phyloP scores from a whole-genome alignment of 331 rosid genomes.

The Acacia pycnantha region DNA sequence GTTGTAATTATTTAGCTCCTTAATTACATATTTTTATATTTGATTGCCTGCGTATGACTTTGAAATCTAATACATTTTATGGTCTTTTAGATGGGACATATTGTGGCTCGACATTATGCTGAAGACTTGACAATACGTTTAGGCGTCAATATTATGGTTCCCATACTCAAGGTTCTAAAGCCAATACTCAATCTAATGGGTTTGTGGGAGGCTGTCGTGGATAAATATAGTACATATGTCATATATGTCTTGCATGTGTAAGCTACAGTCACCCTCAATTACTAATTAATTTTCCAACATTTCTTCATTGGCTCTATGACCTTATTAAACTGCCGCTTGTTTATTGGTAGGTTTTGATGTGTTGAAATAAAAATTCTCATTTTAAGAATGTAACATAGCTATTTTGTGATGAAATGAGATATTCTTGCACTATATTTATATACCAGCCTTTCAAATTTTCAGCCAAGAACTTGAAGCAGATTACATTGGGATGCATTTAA shows the following conservation, averaged over 20 bases:
- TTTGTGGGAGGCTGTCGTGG: neutral
- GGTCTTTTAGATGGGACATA: constrained; percentile 67
- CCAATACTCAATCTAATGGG: constrained; percentile 60
- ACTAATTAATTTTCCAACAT: neutral
- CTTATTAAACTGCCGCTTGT: neutral
- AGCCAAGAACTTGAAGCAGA: constrained; percentile 85
- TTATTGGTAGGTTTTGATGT: neutral
- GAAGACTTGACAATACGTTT: constrained; percentile 64
- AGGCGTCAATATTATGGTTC: constrained; percentile 39
- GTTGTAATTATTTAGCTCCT: neutral
- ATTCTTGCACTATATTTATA: neutral
- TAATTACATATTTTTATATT: neutral
- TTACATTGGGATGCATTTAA: constrained; percentile 64
- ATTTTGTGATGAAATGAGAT: neutral
- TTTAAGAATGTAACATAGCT: neutral
- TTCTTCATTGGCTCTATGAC: neutral
- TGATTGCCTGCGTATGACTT: neutral
- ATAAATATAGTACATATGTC: constrained; percentile 41
- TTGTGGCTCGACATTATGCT: constrained; percentile 77
- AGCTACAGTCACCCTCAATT: neutral
- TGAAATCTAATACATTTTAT: neutral
- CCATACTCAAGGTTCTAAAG: constrained; percentile 42
- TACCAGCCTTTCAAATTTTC: constrained; percentile 1
- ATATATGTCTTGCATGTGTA: constrained; percentile 74
- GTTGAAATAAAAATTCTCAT: neutral